phyloP scores from a whole-genome alignment of 2,329 filamentous ascomycete species.

The Colletotrichum aenigma region DNA sequence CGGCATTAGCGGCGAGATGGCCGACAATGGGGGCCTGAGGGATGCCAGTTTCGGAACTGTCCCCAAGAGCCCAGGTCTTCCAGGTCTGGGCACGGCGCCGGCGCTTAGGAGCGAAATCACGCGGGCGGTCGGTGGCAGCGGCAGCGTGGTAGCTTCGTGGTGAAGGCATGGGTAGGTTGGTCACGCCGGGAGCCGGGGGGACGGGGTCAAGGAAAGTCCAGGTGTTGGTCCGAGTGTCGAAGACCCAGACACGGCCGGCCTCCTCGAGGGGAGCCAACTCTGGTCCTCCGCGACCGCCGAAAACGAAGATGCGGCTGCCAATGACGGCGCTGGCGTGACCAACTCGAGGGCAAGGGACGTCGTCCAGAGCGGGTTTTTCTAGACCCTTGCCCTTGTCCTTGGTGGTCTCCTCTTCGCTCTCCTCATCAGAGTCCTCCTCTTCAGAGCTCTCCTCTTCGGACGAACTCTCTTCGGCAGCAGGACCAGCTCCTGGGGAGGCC shows the following conservation, averaged over 20 bases:
- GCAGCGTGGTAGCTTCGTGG: conserved; percentile 75
- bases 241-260: conserved; percentile 75
- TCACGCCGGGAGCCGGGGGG: conserved; percentile 44
- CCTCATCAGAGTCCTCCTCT: neutral
- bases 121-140: conserved; percentile 61
- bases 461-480: conserved; percentile 23
- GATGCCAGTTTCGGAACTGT: conserved; percentile 57
- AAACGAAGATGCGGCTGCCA: conserved; percentile 75
- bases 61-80: conserved; percentile 61
- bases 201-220: conserved; percentile 71
- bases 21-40: conserved; percentile 65
- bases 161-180: conserved; percentile 53
- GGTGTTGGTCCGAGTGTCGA: conserved; percentile 64
- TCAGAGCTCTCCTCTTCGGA: neutral
- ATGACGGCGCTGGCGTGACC: conserved; percentile 75
- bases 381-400: conserved; percentile 43
- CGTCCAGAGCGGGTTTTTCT: conserved; percentile 29
- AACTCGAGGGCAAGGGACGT: conserved; percentile 70
- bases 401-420: conserved; percentile 18
- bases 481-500: conserved; percentile 30
- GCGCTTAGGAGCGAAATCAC: conserved; percentile 44
- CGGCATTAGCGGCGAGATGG: conserved; percentile 59
- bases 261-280: conserved; percentile 77
- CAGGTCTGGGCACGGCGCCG: conserved; percentile 48
- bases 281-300: conserved; percentile 76